A percentile compares a stretch with the other conserved stretches of the same genome.
Conservation (phyloP, 176 grass and related monocot species). For the Raddia distichophylla region DNA sequence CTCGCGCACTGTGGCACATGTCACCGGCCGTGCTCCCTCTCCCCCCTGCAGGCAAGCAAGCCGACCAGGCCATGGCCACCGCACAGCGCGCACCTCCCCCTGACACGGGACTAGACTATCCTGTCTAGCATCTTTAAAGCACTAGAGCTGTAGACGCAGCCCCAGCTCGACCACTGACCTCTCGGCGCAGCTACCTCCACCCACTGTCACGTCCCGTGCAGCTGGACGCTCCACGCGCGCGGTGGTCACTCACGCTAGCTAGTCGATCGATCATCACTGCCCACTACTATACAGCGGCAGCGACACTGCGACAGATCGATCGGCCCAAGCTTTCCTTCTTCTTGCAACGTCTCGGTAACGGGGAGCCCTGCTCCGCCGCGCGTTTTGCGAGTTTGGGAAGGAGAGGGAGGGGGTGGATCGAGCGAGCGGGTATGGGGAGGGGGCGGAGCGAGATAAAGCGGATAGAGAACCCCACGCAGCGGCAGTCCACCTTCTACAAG, state of each 20-base stretch:
- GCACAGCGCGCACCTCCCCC: neutral
- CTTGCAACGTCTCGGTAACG: slow-evolving; percentile 42
- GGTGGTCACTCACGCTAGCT: too few relatives aligned
- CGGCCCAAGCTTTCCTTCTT: slow-evolving; percentile 54
- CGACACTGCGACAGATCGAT: neutral
- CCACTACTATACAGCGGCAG: neutral
- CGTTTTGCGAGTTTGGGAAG: slow-evolving; percentile 42
- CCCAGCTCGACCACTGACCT: neutral
- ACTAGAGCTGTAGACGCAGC: too few relatives aligned
- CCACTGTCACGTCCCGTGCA: slow-evolving; percentile 33
- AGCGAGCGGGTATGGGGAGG: slow-evolving; percentile 54
- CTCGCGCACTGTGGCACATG: slow-evolving; percentile 6
- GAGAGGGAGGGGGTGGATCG: neutral
- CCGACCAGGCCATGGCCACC: neutral
- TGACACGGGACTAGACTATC: slow-evolving; percentile 48
- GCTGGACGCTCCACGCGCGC: neutral
- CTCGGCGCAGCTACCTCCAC: neutral
- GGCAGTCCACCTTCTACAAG: slow-evolving; percentile 99
- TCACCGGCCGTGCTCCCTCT: slow-evolving; percentile 38
- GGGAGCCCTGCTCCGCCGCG: neutral
- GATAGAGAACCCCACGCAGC: slow-evolving; percentile 92
- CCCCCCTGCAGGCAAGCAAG: neutral
- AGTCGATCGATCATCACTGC: too few relatives aligned
- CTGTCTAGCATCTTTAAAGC: neutral
- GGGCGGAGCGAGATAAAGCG: slow-evolving; percentile 98